phyloP scores from a whole-genome alignment of 345 rosid genomes.

The Luvunga scandens region DNA sequence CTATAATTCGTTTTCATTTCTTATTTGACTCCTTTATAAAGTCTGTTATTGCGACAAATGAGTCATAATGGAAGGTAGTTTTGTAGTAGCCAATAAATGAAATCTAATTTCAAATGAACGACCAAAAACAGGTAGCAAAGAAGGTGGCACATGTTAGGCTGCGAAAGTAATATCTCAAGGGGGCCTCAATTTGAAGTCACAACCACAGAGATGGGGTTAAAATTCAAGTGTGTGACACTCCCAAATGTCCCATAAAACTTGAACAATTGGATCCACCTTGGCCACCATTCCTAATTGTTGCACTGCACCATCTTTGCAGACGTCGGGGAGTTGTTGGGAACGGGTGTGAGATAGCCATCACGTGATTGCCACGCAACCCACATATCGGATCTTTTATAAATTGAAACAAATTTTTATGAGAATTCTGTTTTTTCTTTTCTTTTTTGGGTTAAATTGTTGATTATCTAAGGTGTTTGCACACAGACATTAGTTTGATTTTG shows the following conservation, averaged over 20 bases:
- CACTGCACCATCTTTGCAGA: background rate
- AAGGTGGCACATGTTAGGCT: background rate
- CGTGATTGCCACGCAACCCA: conserved; percentile 32
- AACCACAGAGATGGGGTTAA: background rate
- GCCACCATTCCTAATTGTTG: background rate
- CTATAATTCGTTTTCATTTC: background rate
- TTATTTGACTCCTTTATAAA: background rate
- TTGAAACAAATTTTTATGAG: background rate
- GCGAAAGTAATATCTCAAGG: background rate
- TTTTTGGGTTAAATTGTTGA: background rate
- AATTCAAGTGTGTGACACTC: background rate
- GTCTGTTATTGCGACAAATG: background rate
- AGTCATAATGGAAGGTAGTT: background rate
- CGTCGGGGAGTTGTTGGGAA: conserved; percentile 26
- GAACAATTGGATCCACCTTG: background rate
- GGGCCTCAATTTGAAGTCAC: background rate
- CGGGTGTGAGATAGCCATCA: conserved; percentile 36
- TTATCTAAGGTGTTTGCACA: too few species aligned
- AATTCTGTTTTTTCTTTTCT: background rate
- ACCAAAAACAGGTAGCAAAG: background rate
- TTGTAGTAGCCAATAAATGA: background rate
- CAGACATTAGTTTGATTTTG: conserved; percentile 1
- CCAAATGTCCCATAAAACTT: background rate
- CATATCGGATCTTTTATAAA: background rate
- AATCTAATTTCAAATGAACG: background rate